These are phyloP conservation scores for Aspergillus pseudoterreus DNA, from an alignment of 2,329 filamentous ascomycete species.

Conservation along the genomic window DNA sequence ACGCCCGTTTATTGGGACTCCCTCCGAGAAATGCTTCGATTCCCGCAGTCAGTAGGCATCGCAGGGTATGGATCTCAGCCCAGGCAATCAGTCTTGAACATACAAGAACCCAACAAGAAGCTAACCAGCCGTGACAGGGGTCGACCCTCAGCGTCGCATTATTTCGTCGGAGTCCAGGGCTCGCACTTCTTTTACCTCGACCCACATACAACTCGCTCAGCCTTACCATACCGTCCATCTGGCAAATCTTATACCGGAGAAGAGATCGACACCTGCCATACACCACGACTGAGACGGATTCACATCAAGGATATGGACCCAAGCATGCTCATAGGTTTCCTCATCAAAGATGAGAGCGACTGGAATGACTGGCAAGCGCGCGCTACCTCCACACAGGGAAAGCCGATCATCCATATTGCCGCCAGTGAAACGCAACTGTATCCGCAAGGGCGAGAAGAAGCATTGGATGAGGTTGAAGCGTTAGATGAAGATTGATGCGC, in stretches of 20 bases:
- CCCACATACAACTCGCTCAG: slow-evolving; percentile 78
- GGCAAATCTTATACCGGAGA: slow-evolving; percentile 58
- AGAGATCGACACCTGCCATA: slow-evolving; percentile 82
- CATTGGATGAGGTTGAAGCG: slow-evolving; percentile 85
- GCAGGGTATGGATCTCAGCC: slow-evolving; percentile 63
- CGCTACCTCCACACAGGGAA: slow-evolving; percentile 73
- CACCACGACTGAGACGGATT: slow-evolving; percentile 74
- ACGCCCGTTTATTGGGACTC: slow-evolving; percentile 94
- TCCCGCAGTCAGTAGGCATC: slow-evolving; percentile 91
- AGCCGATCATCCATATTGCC: slow-evolving; percentile 76
- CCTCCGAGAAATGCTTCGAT: slow-evolving; percentile 77
- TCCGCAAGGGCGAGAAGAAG: slow-evolving; percentile 61
- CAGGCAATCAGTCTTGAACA: background rate
- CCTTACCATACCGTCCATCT: slow-evolving; percentile 59
- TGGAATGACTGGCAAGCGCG: slow-evolving; percentile 77
- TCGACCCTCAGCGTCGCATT: slow-evolving; percentile 83
- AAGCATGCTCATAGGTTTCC: slow-evolving; percentile 93
- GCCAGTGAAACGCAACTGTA: slow-evolving; percentile 61
- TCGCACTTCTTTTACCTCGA: slow-evolving; percentile 90
- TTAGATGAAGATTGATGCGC: slow-evolving; percentile 62
- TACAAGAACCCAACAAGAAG: background rate
- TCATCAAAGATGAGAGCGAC: slow-evolving; percentile 77
- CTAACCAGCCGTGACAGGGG: slow-evolving; percentile 55
- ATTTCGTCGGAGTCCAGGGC: slow-evolving; percentile 70
- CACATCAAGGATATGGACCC: slow-evolving; percentile 93